Evolutionary conservation across 1,284 basidiomycete species (phyloP).

Genomic region (Volvariella surrecta): DNA sequence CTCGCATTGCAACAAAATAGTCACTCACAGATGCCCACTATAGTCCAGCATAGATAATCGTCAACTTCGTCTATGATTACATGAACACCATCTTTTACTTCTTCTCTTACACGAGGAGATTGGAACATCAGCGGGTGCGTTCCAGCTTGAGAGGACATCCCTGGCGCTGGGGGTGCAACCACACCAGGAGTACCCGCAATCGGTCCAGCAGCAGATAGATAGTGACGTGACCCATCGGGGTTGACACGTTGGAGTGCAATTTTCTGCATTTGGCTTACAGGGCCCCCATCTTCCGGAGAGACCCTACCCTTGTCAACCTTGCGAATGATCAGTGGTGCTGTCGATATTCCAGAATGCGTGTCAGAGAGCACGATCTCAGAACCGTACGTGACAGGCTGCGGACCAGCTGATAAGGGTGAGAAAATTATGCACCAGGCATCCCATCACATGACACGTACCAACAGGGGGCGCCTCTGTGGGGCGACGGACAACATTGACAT

Average conservation of each 20-base stretch:
- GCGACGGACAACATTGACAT: conserved; percentile 74
- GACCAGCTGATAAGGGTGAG: conserved; percentile 44
- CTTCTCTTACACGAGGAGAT: conserved; percentile 64
- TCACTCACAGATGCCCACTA: conserved; percentile 87
- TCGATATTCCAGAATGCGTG: conserved; percentile 75
- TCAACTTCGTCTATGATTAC: conserved; percentile 80
- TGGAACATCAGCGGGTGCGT: conserved; percentile 76
- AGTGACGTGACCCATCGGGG: conserved; percentile 71
- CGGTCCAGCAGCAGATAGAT: conserved; percentile 79
- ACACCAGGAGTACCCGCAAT: conserved; percentile 65
- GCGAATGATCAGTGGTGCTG: conserved; percentile 82
- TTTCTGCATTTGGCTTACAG: conserved; percentile 95
- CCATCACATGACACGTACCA: conserved; percentile 52
- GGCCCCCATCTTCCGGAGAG: conserved; percentile 75
- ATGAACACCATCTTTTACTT: conserved; percentile 63
- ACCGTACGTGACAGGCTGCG: conserved; percentile 84
- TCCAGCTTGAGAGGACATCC: conserved; percentile 64
- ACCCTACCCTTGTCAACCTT: conserved; percentile 91
- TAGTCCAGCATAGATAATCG: conserved; percentile 93
- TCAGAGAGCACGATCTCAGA: conserved; percentile 85
- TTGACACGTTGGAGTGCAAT: conserved; percentile 84
- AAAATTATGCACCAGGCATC: conserved; percentile 25
- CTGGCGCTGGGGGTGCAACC: conserved; percentile 52
- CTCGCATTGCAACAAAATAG: conserved; percentile 8
- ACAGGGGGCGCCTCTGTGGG: conserved; percentile 47